Evolutionary conservation across 345 rosid genomes (phyloP).

Genomic region (Linum trigynum): DNA sequence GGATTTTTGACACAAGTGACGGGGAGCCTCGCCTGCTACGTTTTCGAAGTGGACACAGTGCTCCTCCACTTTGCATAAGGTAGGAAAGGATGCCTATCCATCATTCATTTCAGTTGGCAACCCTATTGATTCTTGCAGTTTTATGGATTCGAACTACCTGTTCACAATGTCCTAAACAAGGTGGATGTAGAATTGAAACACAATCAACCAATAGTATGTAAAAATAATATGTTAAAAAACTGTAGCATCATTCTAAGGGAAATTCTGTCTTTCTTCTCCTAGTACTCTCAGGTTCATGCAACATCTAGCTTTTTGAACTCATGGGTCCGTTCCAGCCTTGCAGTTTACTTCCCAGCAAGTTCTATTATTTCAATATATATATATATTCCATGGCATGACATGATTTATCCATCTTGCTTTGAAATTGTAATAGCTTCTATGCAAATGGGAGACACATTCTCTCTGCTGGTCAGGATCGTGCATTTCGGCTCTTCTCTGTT

Average conservation of each 20-base stretch:
- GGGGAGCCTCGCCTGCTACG: slow-evolving; percentile 92
- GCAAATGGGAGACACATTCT: slow-evolving; percentile 94
- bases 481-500: slow-evolving; percentile 86
- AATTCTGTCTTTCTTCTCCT: neutral
- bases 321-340: neutral
- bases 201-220: neutral
- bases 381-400: neutral
- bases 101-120: neutral
- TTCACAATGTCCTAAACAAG: neutral
- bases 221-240: neutral
- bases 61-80: slow-evolving; percentile 97
- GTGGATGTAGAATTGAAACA: neutral
- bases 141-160: no score
- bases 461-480: slow-evolving; percentile 98
- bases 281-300: neutral
- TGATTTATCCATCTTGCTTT: neutral
- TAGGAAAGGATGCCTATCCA: slow-evolving; percentile 12
- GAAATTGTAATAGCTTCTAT: slow-evolving; percentile 52
- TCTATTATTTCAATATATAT: neutral
- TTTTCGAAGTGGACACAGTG: slow-evolving; percentile 97
- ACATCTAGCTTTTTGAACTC: neutral
- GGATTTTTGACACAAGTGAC: slow-evolving; percentile 94
- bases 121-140: no score
- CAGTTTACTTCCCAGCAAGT: neutral
- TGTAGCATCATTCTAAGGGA: neutral